Base-by-base conservation (phyloP, 306 rosid genomes). In the Trifolium repens region DNA sequence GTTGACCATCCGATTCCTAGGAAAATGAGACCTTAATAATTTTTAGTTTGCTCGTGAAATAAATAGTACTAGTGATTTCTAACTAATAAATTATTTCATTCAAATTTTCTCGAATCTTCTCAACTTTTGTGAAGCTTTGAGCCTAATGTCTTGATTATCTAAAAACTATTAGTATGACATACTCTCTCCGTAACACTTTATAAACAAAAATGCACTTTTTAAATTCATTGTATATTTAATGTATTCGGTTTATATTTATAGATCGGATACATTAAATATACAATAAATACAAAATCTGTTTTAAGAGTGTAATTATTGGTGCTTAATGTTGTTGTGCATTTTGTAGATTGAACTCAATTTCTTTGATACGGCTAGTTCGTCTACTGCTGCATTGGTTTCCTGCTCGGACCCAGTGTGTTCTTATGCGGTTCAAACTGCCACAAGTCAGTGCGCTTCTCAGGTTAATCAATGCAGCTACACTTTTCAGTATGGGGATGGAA, bases 401-500 rank as follows among this genome's bases (percentile, higher is more conserved):
- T 94, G 97, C 80, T 82, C 96, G 0, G 96, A 94, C 62, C 91
- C 97, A 3, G 74, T 86, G 16, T 94, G 99, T 85, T 70, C 87
- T 81, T 85, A 90, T 57, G 87, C 89, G 4, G 79, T 80, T 68
- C 94, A 61, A 72, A 84, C 84, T 26, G 78, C 89, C 0, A 79
- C 93, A n/a, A 83, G 92, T 69, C 86, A 55, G 71, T 94, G 99
- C 69, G 73, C 89, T 52, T 7, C 91, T 65, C 90, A 89, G 85
- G 83, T 79, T 84, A 90, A 89, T 62, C 99, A 89, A 67, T 94
- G 99, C 78, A 81, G 88, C 73, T 94, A 94, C 84, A 67, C 86
- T 27, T 94, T 92, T 78, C 91, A 86, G 81, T 94, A 87, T 77
- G 97, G 96, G 47, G 99, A 94, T 85, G 93, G 96, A 85, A 94